A percentile compares a stretch with the other conserved stretches of the same genome.
phyloP scores from a whole-genome alignment of 805 yeast genomes.

The Candida verbasci region DNA sequence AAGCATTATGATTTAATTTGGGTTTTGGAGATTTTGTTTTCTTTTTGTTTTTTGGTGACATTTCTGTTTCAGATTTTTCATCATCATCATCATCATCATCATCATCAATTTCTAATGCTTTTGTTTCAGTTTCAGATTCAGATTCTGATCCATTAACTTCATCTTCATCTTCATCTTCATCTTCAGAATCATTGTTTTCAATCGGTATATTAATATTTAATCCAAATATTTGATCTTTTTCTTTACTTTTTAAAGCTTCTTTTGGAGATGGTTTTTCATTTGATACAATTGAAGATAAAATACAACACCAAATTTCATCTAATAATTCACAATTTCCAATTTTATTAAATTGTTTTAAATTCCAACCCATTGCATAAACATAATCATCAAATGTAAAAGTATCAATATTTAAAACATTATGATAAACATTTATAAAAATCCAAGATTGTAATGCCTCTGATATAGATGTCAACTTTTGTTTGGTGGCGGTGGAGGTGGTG shows the following conservation, averaged over 20 bases:
- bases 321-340: slow-evolving; percentile 45
- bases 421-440: slow-evolving; percentile 71
- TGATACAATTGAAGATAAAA: slow-evolving; percentile 53
- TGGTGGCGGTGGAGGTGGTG: too few relatives aligned
- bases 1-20: slow-evolving; percentile 38
- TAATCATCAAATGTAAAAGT: slow-evolving; percentile 79
- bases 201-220: slow-evolving; percentile 28
- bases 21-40: slow-evolving; percentile 8
- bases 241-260: slow-evolving; percentile 30
- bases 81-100: slow-evolving; percentile 10
- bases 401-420: slow-evolving; percentile 59
- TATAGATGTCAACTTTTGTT: slow-evolving; percentile 14
- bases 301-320: slow-evolving; percentile 65
- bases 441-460: slow-evolving; percentile 62
- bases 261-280: slow-evolving; percentile 23
- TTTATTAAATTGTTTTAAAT: slow-evolving; percentile 31
- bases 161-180: slow-evolving; percentile 21
- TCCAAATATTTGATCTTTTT: slow-evolving; percentile 27
- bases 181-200: slow-evolving; percentile 21
- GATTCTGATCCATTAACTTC: slow-evolving; percentile 16
- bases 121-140: slow-evolving; percentile 15
- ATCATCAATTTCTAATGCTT: slow-evolving; percentile 16
- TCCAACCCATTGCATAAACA: slow-evolving; percentile 52
- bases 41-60: too few relatives aligned
- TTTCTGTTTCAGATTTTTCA: slow-evolving; percentile 8